Percentiles rank a stretch among this genome's conserved stretches.
Evolutionary conservation across 225 moss, liverwort and hornwort genomes (phyloP).

Genomic region (Straminergon stramineum): DNA sequence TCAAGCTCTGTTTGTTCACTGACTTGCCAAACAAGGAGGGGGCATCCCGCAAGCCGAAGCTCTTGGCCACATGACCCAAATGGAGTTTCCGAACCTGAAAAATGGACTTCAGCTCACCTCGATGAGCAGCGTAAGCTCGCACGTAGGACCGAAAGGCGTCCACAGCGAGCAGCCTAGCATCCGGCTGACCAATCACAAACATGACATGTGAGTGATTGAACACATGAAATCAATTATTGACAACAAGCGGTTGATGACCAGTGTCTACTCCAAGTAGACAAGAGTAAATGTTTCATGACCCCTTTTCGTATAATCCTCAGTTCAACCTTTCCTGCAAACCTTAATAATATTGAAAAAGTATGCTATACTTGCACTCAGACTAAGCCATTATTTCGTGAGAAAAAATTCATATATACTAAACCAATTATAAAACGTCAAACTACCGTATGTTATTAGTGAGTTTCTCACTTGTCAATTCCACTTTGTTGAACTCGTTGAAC

Average conservation of each 20-base stretch:
- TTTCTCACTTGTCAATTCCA: neutral
- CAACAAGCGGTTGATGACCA: neutral
- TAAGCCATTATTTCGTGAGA: neutral
- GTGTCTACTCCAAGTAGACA: neutral
- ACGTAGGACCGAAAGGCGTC: conserved; percentile 90
- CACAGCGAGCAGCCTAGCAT: conserved; percentile 62
- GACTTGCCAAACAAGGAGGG: conserved; percentile 81
- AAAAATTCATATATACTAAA: neutral
- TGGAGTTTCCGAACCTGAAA: conserved; percentile 93
- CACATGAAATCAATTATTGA: neutral
- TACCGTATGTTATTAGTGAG: neutral
- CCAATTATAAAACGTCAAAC: neutral
- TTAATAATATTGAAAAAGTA: neutral
- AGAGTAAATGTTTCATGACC: neutral
- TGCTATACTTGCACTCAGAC: neutral
- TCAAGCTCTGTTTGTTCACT: conserved; percentile 51
- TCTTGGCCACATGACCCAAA: conserved; percentile 95
- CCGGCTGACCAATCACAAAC: conserved; percentile 25
- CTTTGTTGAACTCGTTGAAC: neutral
- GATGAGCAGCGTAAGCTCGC: conserved; percentile 92
- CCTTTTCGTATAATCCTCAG: neutral
- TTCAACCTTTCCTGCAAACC: neutral
- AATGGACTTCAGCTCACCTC: conserved; percentile 83
- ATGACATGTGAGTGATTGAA: neutral
- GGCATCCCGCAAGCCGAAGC: conserved; percentile 82